Conservation (phyloP, 192 early-diverging fungal species). For the Gonapodya prolifera region DNA sequence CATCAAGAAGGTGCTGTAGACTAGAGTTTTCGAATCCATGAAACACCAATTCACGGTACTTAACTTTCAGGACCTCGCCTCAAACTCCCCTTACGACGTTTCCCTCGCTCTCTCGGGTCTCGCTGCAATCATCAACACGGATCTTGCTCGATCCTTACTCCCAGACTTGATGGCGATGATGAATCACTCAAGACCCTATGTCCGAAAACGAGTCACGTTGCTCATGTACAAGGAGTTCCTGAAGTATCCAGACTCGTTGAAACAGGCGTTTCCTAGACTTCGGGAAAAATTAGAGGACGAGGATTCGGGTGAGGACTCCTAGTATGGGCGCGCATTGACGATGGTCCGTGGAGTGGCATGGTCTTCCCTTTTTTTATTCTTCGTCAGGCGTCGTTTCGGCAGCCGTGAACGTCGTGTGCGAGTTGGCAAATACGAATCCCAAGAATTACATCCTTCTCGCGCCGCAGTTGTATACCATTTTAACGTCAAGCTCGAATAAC, state of each 20-base stretch:
- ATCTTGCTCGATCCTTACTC: constrained; percentile 75
- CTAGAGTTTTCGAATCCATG: neutral
- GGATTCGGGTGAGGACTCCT: constrained; percentile 57
- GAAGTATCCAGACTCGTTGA: constrained; percentile 79
- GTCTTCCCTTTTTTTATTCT: neutral
- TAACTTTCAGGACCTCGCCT: constrained; percentile 67
- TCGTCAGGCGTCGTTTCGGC: constrained; percentile 68
- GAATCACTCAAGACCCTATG: constrained; percentile 84
- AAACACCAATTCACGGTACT: neutral
- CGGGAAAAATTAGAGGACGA: constrained; percentile 82
- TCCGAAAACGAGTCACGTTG: constrained; percentile 81
- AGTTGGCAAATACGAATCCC: constrained; percentile 85
- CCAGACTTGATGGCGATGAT: constrained; percentile 77
- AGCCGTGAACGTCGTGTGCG: constrained; percentile 92
- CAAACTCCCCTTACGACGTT: constrained; percentile 68
- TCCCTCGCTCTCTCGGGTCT: constrained; percentile 84
- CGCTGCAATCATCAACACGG: constrained; percentile 81
- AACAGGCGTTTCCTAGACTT: constrained; percentile 64
- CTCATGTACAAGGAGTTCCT: constrained; percentile 79
- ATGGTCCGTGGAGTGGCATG: constrained; percentile 3
- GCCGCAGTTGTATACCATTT: constrained; percentile 80
- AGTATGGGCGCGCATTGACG: constrained; percentile 5
- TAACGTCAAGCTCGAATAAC: constrained; percentile 86
- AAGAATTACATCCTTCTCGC: constrained; percentile 87
- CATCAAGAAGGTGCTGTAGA: constrained; percentile 69